A percentile compares a stretch with the other conserved stretches of the same genome.
Evolutionary conservation across 1,284 basidiomycete genomes (phyloP).

Genomic region (Boletellus dicymbophilus): DNA sequence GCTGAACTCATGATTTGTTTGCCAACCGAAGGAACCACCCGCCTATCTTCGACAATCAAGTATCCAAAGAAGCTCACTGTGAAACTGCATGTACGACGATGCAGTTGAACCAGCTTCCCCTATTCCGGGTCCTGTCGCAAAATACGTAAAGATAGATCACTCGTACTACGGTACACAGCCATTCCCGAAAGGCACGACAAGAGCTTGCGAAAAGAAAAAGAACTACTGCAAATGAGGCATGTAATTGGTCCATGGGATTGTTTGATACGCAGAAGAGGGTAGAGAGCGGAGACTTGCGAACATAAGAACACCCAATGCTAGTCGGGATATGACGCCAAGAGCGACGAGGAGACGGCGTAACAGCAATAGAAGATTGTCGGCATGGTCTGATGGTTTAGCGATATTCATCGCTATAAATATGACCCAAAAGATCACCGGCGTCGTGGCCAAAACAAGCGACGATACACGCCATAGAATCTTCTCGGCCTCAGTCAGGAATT

Average conservation of each 20-base stretch:
- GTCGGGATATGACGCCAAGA: not conserved
- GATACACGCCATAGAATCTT: not conserved
- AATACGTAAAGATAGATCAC: too few relatives aligned
- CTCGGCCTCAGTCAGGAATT: not conserved
- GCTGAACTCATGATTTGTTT: too few relatives aligned
- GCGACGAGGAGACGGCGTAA: not conserved
- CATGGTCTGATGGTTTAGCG: too few relatives aligned
- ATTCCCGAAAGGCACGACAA: too few relatives aligned
- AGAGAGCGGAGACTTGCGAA: slow-evolving; percentile 2
- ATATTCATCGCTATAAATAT: not conserved
- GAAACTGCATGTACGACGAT: too few relatives aligned
- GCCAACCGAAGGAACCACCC: too few relatives aligned
- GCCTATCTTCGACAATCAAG: too few relatives aligned
- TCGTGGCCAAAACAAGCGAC: not conserved
- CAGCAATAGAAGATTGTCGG: not conserved
- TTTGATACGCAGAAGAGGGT: not conserved
- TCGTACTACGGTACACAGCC: too few relatives aligned
- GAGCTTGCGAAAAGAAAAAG: too few relatives aligned
- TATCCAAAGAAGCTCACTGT: too few relatives aligned
- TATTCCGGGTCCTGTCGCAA: too few relatives aligned
- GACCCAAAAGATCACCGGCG: not conserved
- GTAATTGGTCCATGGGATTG: not conserved
- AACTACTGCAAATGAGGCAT: slow-evolving; percentile 2
- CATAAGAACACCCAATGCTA: not conserved
- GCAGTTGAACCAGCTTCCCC: too few relatives aligned